phyloP scores from a whole-genome alignment of 2,329 filamentous ascomycete species.

The Calycina marina region DNA sequence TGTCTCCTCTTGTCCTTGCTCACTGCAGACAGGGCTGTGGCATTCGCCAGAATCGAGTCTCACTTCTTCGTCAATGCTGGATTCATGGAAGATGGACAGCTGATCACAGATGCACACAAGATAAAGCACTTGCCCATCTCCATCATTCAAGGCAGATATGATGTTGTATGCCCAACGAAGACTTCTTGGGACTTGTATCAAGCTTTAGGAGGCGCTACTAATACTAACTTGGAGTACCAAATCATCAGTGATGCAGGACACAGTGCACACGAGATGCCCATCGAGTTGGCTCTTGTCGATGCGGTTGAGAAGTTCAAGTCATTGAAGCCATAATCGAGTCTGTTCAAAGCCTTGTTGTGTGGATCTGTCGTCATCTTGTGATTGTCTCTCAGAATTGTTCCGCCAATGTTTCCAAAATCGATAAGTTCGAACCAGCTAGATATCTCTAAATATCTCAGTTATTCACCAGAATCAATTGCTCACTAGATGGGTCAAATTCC shows the following conservation, averaged over 20 bases:
- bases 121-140: slow-evolving; percentile 20
- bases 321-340: slow-evolving; percentile 7
- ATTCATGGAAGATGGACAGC: slow-evolving; percentile 28
- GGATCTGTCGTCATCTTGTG: no score
- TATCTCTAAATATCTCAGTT: no score
- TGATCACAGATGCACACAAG: slow-evolving; percentile 20
- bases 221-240: slow-evolving; percentile 12
- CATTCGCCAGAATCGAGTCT: slow-evolving; percentile 28
- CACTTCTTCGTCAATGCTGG: slow-evolving; percentile 29
- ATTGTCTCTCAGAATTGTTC: no score
- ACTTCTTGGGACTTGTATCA: slow-evolving; percentile 29
- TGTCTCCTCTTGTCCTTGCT: not conserved
- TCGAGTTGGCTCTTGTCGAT: slow-evolving; percentile 12
- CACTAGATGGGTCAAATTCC: no score
- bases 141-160: slow-evolving; percentile 32
- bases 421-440: no score
- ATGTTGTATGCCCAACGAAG: slow-evolving; percentile 29
- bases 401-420: no score
- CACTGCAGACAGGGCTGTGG: slow-evolving; percentile 12
- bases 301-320: slow-evolving; percentile 14
- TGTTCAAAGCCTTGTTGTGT: no score
- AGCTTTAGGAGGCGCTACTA: slow-evolving; percentile 19
- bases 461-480: no score
- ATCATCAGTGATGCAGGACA: slow-evolving; percentile 11
- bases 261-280: slow-evolving; percentile 11